Evolutionary conservation across 164 flowering plant genomes (phyloP).

Genomic region (Vitis amurensis): DNA sequence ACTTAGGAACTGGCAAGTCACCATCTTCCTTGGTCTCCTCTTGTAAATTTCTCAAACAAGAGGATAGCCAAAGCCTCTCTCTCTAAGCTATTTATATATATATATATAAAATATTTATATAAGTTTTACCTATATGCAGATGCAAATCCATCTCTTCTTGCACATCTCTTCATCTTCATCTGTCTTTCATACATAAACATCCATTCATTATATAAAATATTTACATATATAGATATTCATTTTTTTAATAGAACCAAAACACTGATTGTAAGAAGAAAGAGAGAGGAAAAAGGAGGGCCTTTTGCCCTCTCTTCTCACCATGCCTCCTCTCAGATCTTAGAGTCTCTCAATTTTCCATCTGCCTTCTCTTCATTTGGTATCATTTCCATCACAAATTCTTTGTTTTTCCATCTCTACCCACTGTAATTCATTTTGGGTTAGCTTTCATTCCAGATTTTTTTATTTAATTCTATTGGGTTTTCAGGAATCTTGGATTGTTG

Average conservation of each 20-base stretch:
- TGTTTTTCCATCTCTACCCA: neutral
- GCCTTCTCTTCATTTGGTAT: conserved; percentile 33
- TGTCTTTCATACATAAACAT: conserved; percentile 11
- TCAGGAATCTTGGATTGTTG: conserved; percentile 29
- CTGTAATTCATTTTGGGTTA: neutral
- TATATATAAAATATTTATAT: neutral
- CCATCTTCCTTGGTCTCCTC: conserved; percentile 34
- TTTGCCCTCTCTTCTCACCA: conserved; percentile 54
- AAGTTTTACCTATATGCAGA: conserved; percentile 12
- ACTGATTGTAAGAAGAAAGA: conserved; percentile 23
- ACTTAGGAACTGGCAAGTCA: conserved; percentile 16
- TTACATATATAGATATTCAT: neutral
- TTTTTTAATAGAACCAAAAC: conserved; percentile 2
- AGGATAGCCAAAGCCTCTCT: conserved; percentile 38
- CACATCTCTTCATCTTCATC: conserved; percentile 20
- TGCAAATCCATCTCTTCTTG: conserved; percentile 23
- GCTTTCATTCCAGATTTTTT: conserved; percentile 13
- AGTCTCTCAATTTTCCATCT: conserved; percentile 28
- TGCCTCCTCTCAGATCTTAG: conserved; percentile 72
- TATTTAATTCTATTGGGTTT: conserved; percentile 6
- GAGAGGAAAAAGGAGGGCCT: conserved; percentile 37
- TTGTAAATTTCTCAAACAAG: conserved; percentile 40
- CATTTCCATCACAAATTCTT: conserved; percentile 2
- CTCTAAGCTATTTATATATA: conserved; percentile 21
- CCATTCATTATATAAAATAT: conserved; percentile 6